A percentile compares a stretch with the other conserved stretches of the same genome.
Conservation (phyloP, 352 stramenopile genomes). For the Phytophthora sansomeana region DNA sequence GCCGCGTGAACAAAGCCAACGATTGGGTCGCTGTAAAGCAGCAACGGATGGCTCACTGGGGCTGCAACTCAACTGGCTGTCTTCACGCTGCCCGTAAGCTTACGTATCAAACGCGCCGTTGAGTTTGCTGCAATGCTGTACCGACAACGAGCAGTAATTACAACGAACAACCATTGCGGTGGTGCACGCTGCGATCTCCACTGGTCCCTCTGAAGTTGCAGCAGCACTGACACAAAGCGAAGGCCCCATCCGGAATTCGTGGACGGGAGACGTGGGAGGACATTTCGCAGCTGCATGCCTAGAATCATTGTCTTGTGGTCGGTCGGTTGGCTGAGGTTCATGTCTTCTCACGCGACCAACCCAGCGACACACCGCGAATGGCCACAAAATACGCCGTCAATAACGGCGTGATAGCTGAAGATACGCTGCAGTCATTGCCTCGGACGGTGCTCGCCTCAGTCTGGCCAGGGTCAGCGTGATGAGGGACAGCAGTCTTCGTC, state of each 20-base stretch:
- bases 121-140: background rate
- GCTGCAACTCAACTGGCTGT: conserved; percentile 3
- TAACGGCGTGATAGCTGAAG: background rate
- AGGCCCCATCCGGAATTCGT: conserved; percentile 3
- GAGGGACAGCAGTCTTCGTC: background rate
- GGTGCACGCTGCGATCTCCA: background rate
- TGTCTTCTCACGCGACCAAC: background rate
- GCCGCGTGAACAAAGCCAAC: conserved; percentile 2
- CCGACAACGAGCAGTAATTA: background rate
- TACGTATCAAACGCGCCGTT: background rate
- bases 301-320: background rate
- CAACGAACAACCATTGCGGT: background rate
- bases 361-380: background rate
- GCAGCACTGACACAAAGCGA: background rate
- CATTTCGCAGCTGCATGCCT: conserved; percentile 11
- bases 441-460: conserved; percentile 3
- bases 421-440: conserved; percentile 6
- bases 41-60: conserved; percentile 10
- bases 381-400: conserved; percentile 9
- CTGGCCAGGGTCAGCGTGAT: background rate
- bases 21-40: conserved; percentile 28
- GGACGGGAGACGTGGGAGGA: background rate
- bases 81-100: background rate
- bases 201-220: conserved; percentile 1
- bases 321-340: background rate